Evolutionary conservation across 805 yeast species (phyloP).

Genomic region (Priceomyces castillae): DNA sequence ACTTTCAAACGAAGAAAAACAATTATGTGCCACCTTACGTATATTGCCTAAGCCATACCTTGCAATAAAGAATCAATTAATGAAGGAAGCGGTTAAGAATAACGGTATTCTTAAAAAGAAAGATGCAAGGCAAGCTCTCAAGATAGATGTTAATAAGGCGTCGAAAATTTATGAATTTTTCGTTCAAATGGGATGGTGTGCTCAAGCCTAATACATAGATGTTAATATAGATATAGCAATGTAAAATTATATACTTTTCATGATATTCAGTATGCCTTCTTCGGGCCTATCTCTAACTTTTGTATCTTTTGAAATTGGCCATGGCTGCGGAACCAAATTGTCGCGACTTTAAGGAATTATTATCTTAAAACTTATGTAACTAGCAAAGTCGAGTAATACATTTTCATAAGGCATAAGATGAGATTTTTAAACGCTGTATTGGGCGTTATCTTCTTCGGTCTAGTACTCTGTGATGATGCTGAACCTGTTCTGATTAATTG

Average conservation of each 20-base stretch:
- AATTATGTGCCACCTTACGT: slow-evolving; percentile 76
- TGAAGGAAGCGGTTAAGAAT: slow-evolving; percentile 80
- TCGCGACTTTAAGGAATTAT: too few relatives aligned
- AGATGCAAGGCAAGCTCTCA: slow-evolving; percentile 77
- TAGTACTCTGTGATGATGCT: background rate
- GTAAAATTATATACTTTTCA: background rate
- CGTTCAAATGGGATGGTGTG: slow-evolving; percentile 86
- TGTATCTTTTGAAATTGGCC: too few relatives aligned
- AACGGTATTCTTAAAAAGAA: slow-evolving; percentile 84
- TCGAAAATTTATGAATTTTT: slow-evolving; percentile 90
- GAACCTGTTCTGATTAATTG: slow-evolving; percentile 3
- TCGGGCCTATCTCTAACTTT: too few relatives aligned
- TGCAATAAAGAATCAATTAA: slow-evolving; percentile 85
- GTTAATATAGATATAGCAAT: background rate
- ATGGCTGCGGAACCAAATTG: too few relatives aligned
- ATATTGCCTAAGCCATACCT: slow-evolving; percentile 91
- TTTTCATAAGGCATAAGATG: background rate
- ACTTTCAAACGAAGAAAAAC: slow-evolving; percentile 83
- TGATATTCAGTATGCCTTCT: too few relatives aligned
- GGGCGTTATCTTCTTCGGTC: background rate
- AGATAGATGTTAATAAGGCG: slow-evolving; percentile 84
- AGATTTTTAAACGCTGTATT: background rate
- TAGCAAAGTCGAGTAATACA: too few relatives aligned
- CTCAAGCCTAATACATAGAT: slow-evolving; percentile 28
- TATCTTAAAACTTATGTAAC: too few relatives aligned